Percentiles rank a stretch among this genome's conserved stretches.
Conservation (phyloP, 768 basidiomycete genomes). For the Cubamyces lactineus region DNA sequence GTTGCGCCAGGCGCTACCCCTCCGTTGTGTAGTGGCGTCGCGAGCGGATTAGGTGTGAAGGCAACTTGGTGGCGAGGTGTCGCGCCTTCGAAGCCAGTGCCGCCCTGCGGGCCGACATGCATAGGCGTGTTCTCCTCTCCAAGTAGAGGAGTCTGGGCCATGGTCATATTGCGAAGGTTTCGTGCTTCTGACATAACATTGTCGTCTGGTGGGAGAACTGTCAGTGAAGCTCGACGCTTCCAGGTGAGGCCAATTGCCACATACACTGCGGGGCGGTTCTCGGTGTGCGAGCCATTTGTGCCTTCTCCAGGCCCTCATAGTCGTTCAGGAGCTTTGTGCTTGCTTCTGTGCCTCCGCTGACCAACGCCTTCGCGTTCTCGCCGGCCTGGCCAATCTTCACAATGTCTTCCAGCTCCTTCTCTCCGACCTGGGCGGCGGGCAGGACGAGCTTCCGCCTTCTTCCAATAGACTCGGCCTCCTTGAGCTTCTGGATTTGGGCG, state of each 20-base stretch:
- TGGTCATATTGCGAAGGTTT: slow-evolving; percentile 93
- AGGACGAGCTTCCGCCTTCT: slow-evolving; percentile 82
- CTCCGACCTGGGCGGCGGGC: slow-evolving; percentile 91
- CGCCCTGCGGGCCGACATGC: slow-evolving; percentile 69
- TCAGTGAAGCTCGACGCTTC: slow-evolving; percentile 4
- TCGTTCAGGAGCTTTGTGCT: slow-evolving; percentile 88
- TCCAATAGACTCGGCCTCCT: slow-evolving; percentile 96
- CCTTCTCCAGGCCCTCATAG: slow-evolving; percentile 87
- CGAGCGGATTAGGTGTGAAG: slow-evolving; percentile 95
- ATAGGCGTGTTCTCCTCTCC: slow-evolving; percentile 98
- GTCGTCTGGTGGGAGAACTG: slow-evolving; percentile 63
- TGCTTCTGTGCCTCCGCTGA: slow-evolving; percentile 80
- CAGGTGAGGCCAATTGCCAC: slow-evolving; percentile 36
- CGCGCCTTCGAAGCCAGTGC: slow-evolving; percentile 93
- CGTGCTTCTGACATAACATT: slow-evolving; percentile 93
- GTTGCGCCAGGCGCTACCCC: slow-evolving; percentile 42
- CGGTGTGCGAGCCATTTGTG: slow-evolving; percentile 92
- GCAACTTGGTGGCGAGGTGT: slow-evolving; percentile 91
- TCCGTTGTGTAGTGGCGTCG: slow-evolving; percentile 71
- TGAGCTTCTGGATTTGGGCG: slow-evolving; percentile 96
- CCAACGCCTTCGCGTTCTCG: slow-evolving; percentile 85
- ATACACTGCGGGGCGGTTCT: slow-evolving; percentile 91
- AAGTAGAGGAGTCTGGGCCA: slow-evolving; percentile 89
- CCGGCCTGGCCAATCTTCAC: slow-evolving; percentile 96
- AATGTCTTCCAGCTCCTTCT: slow-evolving; percentile 94